These are phyloP conservation scores for Metarhizium humberi DNA, from an alignment of 2,329 filamentous ascomycete genomes.

Conservation along the genomic window DNA sequence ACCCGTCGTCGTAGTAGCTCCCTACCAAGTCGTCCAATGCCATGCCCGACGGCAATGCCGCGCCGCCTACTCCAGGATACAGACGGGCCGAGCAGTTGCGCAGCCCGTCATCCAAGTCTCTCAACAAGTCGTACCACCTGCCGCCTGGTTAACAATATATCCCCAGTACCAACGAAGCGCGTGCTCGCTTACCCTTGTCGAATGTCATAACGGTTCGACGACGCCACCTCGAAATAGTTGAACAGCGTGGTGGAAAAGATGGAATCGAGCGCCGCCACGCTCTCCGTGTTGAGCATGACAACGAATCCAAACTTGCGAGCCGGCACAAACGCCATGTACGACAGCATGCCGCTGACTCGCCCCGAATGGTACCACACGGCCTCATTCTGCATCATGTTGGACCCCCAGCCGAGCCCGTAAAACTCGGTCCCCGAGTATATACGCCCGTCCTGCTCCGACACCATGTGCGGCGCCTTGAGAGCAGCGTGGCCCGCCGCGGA, in stretches of 20 bases:
- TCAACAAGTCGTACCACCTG: slow-evolving; percentile 3
- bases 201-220: slow-evolving; percentile 8
- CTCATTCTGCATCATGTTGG: slow-evolving; percentile 10
- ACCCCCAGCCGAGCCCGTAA: slow-evolving; percentile 13
- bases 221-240: slow-evolving; percentile 11
- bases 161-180: neutral
- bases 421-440: slow-evolving; percentile 9
- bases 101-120: slow-evolving; percentile 4
- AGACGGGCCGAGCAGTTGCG: slow-evolving; percentile 11
- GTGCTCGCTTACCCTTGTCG: slow-evolving; percentile 7
- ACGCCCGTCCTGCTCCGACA: slow-evolving; percentile 4
- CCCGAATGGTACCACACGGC: slow-evolving; percentile 16
- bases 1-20: slow-evolving; percentile 25
- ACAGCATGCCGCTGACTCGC: slow-evolving; percentile 13
- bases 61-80: slow-evolving; percentile 8
- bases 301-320: slow-evolving; percentile 15
- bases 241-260: slow-evolving; percentile 15
- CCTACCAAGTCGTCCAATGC: slow-evolving; percentile 32
- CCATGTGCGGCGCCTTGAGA: slow-evolving; percentile 15
- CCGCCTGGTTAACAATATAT: neutral
- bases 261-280: slow-evolving; percentile 7
- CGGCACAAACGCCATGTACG: slow-evolving; percentile 19
- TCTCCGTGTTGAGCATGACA: slow-evolving; percentile 15
- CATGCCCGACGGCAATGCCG: slow-evolving; percentile 22
- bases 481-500: slow-evolving; percentile 15